Evolutionary conservation across 1,284 basidiomycete species (phyloP).

Genomic region (Apiotrichum akiyoshidainum): DNA sequence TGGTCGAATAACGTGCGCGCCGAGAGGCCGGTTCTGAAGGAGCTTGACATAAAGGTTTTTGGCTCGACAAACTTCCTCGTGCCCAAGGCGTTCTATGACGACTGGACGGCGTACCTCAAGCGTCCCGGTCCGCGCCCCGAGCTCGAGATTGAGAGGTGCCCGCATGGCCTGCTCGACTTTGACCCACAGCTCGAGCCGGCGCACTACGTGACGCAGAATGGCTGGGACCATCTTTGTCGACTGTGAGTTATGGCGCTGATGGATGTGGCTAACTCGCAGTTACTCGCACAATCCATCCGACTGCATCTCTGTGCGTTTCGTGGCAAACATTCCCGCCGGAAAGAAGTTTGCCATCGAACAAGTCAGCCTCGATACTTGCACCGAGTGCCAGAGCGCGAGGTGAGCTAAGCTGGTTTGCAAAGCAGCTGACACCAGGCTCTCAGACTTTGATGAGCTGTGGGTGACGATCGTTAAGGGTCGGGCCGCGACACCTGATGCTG

Average conservation of each 20-base stretch:
- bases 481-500: neutral
- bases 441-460: slow-evolving; percentile 20
- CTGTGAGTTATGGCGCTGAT: slow-evolving; percentile 21
- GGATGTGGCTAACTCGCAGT: slow-evolving; percentile 2
- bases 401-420: too few species aligned
- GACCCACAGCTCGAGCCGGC: slow-evolving; percentile 31
- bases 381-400: slow-evolving; percentile 13
- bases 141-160: slow-evolving; percentile 27
- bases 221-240: slow-evolving; percentile 27
- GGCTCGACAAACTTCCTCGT: slow-evolving; percentile 28
- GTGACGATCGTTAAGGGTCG: slow-evolving; percentile 19
- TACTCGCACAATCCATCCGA: slow-evolving; percentile 23
- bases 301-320: slow-evolving; percentile 23
- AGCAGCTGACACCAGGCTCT: slow-evolving; percentile 12
- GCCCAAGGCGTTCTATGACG: slow-evolving; percentile 21
- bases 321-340: neutral
- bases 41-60: slow-evolving; percentile 17
- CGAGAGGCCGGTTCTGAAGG: slow-evolving; percentile 10
- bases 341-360: slow-evolving; percentile 5
- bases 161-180: slow-evolving; percentile 38
- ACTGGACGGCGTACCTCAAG: slow-evolving; percentile 26
- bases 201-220: slow-evolving; percentile 19
- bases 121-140: slow-evolving; percentile 10
- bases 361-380: slow-evolving; percentile 15
- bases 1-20: slow-evolving; percentile 8